phyloP scores from a whole-genome alignment of 2,329 filamentous ascomycete species.

The Hypocrella siamensis region DNA sequence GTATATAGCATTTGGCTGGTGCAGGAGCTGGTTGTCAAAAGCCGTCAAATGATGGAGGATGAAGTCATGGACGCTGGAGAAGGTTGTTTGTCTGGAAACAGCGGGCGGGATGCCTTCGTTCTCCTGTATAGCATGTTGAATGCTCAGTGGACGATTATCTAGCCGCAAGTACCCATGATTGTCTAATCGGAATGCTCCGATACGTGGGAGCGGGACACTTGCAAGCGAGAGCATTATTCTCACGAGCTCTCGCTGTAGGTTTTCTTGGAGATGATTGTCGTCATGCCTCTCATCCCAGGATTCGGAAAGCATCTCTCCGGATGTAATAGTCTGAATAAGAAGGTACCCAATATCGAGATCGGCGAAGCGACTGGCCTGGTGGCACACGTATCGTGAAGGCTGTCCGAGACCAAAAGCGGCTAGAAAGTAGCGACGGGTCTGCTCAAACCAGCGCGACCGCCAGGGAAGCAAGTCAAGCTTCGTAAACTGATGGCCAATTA shows the following conservation, averaged over 20 bases:
- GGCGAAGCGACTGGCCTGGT: slow-evolving; percentile 2
- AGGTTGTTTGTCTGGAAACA: slow-evolving; percentile 5
- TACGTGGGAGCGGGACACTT: slow-evolving; percentile 11
- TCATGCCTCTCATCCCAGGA: slow-evolving; percentile 8
- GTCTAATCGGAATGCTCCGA: slow-evolving; percentile 12
- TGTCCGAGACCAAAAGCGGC: slow-evolving; percentile 4
- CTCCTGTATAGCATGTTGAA: slow-evolving; percentile 5
- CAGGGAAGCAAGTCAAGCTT: slow-evolving; percentile 1
- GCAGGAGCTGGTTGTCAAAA: slow-evolving; percentile 7
- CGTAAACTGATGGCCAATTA: no score
- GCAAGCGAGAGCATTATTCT: slow-evolving; percentile 14
- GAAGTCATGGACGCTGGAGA: slow-evolving; percentile 6
- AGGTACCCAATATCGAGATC: slow-evolving; percentile 8
- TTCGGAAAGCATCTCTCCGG: slow-evolving; percentile 8
- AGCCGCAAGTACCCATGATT: slow-evolving; percentile 14
- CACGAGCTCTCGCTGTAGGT: slow-evolving; percentile 14
- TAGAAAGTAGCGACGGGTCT: slow-evolving; percentile 1
- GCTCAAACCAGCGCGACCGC: slow-evolving; percentile 2
- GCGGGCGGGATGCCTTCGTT: slow-evolving; percentile 6
- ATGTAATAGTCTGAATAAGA: slow-evolving; percentile 8
- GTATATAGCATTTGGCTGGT: slow-evolving; percentile 7
- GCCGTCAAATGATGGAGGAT: slow-evolving; percentile 5
- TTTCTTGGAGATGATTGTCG: slow-evolving; percentile 6
- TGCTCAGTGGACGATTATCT: slow-evolving; percentile 8
- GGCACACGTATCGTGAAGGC: slow-evolving; percentile 5